Conservation (phyloP, 768 basidiomycete species). For the Pleurotus giganteus region DNA sequence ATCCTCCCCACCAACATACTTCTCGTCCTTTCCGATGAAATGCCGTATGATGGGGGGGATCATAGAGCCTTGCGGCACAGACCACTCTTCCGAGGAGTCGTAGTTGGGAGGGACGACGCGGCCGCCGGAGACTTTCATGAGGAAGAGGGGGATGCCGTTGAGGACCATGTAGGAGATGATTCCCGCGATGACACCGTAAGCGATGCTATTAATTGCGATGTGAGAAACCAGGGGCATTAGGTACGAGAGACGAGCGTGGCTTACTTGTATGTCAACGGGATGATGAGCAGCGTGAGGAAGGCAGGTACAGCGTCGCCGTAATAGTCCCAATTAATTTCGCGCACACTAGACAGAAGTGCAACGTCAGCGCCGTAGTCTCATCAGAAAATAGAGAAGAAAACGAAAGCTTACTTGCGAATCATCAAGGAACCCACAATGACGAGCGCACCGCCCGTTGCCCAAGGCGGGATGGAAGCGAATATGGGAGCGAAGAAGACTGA, state of each 20-base stretch:
- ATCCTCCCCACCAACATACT: conserved; percentile 47
- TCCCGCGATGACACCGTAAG: conserved; percentile 86
- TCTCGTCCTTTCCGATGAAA: conserved; percentile 38
- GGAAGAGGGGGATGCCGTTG: conserved; percentile 62
- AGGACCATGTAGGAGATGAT: conserved; percentile 67
- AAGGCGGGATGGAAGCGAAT: conserved; percentile 82
- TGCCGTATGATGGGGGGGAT: conserved; percentile 33
- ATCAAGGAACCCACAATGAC: conserved; percentile 87
- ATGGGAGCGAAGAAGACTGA: conserved; percentile 88
- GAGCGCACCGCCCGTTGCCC: conserved; percentile 86
- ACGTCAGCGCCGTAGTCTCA: conserved; percentile 1
- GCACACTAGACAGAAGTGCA: conserved; percentile 41
- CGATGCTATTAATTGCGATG: conserved; percentile 53
- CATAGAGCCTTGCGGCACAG: conserved; percentile 68
- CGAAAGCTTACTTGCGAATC: conserved; percentile 71
- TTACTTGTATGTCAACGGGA: conserved; percentile 77
- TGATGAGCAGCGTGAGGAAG: conserved; percentile 78
- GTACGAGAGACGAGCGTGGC: conserved; percentile 17
- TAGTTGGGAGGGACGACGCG: conserved; percentile 63
- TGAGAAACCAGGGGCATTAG: conserved; percentile 11
- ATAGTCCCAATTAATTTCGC: conserved; percentile 89
- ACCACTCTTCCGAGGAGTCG: conserved; percentile 66
- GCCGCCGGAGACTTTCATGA: conserved; percentile 56
- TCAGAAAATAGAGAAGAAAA: not conserved
- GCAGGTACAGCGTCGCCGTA: conserved; percentile 86